Evolutionary conservation across 768 basidiomycete species (phyloP).

Genomic region (Serendipita sp.): DNA sequence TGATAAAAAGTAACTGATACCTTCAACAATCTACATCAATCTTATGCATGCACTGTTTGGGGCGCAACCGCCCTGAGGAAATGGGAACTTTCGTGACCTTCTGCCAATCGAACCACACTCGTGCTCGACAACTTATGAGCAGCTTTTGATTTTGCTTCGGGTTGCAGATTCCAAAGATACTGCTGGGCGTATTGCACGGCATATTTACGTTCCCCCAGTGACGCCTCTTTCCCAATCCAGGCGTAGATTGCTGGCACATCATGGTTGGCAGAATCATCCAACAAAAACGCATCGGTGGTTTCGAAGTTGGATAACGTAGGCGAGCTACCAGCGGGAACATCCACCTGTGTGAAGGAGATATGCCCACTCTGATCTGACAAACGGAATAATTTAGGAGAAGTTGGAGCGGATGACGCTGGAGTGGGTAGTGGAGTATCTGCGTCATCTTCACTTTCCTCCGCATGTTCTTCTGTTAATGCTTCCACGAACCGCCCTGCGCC

Average conservation of each 20-base stretch:
- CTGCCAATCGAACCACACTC: constrained; percentile 36
- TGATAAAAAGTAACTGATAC: no score
- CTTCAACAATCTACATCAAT: not conserved
- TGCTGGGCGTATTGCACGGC: constrained; percentile 40
- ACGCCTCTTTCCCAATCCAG: constrained; percentile 40
- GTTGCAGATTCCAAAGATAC: constrained; percentile 30
- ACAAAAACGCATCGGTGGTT: constrained; percentile 35
- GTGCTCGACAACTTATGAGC: constrained; percentile 15
- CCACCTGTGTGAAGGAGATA: constrained; percentile 21
- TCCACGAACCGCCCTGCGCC: constrained; percentile 33
- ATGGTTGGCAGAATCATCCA: constrained; percentile 28
- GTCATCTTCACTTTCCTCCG: constrained; percentile 11
- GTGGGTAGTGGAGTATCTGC: constrained; percentile 8
- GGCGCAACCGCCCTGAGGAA: constrained; percentile 25
- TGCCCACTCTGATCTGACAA: constrained; percentile 32
- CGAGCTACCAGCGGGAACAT: constrained; percentile 17
- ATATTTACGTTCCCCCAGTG: constrained; percentile 32
- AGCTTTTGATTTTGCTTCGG: constrained; percentile 10
- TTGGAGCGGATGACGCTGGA: constrained; percentile 4
- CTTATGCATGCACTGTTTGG: not conserved
- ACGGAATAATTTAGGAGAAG: constrained; percentile 24
- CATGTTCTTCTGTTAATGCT: constrained; percentile 25
- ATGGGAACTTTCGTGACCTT: constrained; percentile 35
- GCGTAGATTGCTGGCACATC: constrained; percentile 33
- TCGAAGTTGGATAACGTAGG: constrained; percentile 22